A percentile compares a stretch with the other conserved stretches of the same genome.
Evolutionary conservation across 129 eudicot species (phyloP).

Genomic region (Sambucus nigra): DNA sequence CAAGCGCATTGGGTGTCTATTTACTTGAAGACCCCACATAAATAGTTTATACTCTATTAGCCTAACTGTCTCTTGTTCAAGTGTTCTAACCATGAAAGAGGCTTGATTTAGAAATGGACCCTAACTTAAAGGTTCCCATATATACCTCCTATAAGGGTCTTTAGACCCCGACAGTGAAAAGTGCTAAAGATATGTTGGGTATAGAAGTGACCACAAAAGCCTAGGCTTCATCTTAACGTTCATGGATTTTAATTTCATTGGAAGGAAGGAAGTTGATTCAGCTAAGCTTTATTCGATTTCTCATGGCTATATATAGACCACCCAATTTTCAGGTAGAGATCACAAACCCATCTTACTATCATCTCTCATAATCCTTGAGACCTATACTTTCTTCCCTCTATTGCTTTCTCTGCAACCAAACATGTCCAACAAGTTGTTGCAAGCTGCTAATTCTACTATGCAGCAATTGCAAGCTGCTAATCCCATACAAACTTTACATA

Average conservation of each 20-base stretch:
- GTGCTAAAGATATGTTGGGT: too few species aligned
- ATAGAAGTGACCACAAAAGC: conserved; percentile 30
- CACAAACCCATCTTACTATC: conserved; percentile 13
- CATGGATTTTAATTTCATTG: conserved; percentile 17
- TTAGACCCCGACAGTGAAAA: too few species aligned
- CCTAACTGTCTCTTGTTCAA: too few species aligned
- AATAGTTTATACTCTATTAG: too few species aligned
- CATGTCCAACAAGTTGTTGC: conserved; percentile 3
- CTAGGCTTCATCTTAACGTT: conserved; percentile 26
- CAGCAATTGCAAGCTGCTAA: too few species aligned
- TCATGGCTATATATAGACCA: conserved; percentile 18
- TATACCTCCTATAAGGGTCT: too few species aligned
- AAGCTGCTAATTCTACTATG: conserved; percentile 1
- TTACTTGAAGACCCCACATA: too few species aligned
- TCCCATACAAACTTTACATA: too few species aligned
- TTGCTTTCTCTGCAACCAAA: conserved; percentile 15
- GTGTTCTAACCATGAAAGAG: too few species aligned
- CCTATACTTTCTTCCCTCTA: conserved; percentile 1
- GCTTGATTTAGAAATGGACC: too few species aligned
- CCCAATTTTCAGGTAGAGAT: neutral
- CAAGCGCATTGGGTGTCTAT: too few species aligned
- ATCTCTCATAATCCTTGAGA: conserved; percentile 3
- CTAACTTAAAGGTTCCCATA: too few species aligned
- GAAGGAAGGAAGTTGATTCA: conserved; percentile 72
- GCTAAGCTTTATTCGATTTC: conserved; percentile 40